These are phyloP conservation scores for Aspergillus hortae DNA, from an alignment of 2,329 filamentous ascomycete species.

Conservation along the genomic window DNA sequence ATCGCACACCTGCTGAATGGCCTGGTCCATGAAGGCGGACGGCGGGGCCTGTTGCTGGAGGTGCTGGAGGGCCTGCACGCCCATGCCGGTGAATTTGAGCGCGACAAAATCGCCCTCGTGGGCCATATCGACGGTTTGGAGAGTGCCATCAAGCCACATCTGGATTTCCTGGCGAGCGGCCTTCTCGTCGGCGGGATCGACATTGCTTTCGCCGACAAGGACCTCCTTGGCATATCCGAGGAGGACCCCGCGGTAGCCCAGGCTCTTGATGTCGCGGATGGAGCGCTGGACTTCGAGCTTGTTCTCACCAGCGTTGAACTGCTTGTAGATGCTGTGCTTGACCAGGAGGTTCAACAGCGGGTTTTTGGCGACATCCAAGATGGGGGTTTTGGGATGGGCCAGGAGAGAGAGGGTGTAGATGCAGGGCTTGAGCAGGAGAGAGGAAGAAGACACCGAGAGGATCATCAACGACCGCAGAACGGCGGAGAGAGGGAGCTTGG, in stretches of 20 bases:
- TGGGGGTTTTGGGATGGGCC: conserved; percentile 40
- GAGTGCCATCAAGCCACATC: conserved; percentile 51
- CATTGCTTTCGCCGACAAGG: conserved; percentile 45
- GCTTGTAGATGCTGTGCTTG: conserved; percentile 51
- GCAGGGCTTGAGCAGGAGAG: conserved; percentile 65
- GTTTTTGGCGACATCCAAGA: conserved; percentile 50
- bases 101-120: conserved; percentile 51
- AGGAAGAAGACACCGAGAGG: conserved; percentile 35
- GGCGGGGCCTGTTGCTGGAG: conserved; percentile 39
- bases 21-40: conserved; percentile 38
- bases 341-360: conserved; percentile 43
- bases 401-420: conserved; percentile 64
- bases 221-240: conserved; percentile 54
- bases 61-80: conserved; percentile 39
- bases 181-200: conserved; percentile 26
- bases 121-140: conserved; percentile 53
- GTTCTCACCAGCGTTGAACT: conserved; percentile 55
- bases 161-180: conserved; percentile 32
- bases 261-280: conserved; percentile 42
- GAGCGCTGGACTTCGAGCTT: conserved; percentile 46
- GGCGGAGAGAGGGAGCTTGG: conserved; percentile 35
- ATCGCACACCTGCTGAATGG: conserved; percentile 44
- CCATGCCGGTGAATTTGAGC: conserved; percentile 52
- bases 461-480: conserved; percentile 37
- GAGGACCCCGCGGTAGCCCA: conserved; percentile 54